Evolutionary conservation across 2,329 filamentous ascomycete genomes (phyloP), one percentile per base, ranked within the genome.

Genomic region (Aquanectria penicillioides): DNA sequence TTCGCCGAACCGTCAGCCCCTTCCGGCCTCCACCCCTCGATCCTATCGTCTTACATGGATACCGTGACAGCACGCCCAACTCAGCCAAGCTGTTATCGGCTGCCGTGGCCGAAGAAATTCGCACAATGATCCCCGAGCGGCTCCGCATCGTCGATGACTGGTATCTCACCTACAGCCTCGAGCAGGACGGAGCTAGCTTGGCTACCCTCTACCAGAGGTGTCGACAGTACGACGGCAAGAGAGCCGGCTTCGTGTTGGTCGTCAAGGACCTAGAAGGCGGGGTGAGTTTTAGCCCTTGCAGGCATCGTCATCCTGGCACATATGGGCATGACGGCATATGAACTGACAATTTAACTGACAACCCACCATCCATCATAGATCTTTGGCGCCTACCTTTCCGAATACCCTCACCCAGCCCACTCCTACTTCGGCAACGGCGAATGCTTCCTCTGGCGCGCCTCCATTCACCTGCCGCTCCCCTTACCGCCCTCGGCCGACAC

Each of bases 361-460:
- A 25, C 40, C 40, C 17, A 17, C 11, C 15, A 36, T 20, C 13
- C 36, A 38, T 20, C 25, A 22, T 63, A 89, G 85, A 85, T 93
- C 36, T 99, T 99, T 74, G 95, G 95, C 71, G 94, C 94, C 50
- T 98, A 98, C 75, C 86, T 98, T 51, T 96, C 93, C 49, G 94
- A 99, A 74, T 83, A 91, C 47, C 94, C 94, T 10, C 91, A 90
- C 67, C 92, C 93, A 0, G 82, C 87, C 1, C 79, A 92, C 3
- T 91, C 94, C 63, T 99, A 97, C 81, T 99, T 92, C 75, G 95
- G 95, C 70, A 97, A 93, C 11, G 95, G 95, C 69, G 95, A 99
- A 77, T 98, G 94, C 77, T 99, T 90, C 44, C 84, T 89, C 60
- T 89, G 86, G 73, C 76, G 88, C 15, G 85, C 86, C 26, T 88